Base-by-base conservation (phyloP, 1,139 yeast species). In the Magnusiomyces ingens region DNA sequence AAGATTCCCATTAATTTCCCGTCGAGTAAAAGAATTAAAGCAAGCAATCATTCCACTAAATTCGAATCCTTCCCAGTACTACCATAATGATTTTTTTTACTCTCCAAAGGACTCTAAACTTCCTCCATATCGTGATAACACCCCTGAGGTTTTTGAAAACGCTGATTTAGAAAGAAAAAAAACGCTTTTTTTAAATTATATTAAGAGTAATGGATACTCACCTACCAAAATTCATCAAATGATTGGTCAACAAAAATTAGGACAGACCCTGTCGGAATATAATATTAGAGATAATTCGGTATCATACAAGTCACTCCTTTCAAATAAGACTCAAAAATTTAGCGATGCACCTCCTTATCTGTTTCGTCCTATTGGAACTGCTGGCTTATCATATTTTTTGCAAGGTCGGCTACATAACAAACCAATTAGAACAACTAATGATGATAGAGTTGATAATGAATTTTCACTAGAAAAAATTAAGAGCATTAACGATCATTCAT, bases 11-110 rank as follows among this genome's bases (percentile, higher is more conserved):
- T 71, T 76, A 73, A 74, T 73, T 55, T 71, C 76, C 56, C 56
- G 68, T 48, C 70, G 81, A 62, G 75, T 80, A 57, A 75, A 74
- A 60, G 82, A 79, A 62, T 62, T 78, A 57, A 75, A 77, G 8
- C 57, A 70, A 11, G 71, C 73, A 5, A 60, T 78, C 11, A 64
- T 19, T 11, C 55, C 55, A 17, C 35, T 52, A 38, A 11, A 49
- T 13, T 37, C 52, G 12, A 48, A 11, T 11, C 17, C 21, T 10
- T 13, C 15, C 5, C 32, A 22, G 12, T 36, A 26, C 38, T 18
- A 22, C 19, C 44, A 21, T n/a, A 22, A 18, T 37, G 45, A 45
- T 40, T 35, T 22, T 10, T 45, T 50, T 26, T 45, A 19, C 19
- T 17, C 19, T 17, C 36, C 46, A 26, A 26, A 26, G 8, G 32